Base-by-base conservation (phyloP, 2,329 filamentous ascomycete genomes). In the Xylaria arbuscula region DNA sequence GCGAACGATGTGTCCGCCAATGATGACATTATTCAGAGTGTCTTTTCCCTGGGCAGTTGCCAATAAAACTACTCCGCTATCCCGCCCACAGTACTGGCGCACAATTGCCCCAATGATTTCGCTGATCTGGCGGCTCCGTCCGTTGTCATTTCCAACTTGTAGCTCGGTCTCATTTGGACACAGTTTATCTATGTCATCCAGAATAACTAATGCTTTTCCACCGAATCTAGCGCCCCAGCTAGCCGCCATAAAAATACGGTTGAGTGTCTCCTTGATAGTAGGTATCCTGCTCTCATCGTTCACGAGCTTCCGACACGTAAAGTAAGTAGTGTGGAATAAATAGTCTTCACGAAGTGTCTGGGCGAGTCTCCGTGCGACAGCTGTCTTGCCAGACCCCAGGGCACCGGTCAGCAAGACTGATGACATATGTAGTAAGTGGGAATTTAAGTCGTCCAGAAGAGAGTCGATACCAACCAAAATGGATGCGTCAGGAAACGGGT, bases 11-110 rank as follows among this genome's bases (percentile, higher is more conserved):
- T 98, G 95, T 0, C 94, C 93, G 24, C 95, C 93, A 66, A 98
- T 89, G 61, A 99, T 88, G 17, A 97, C 89, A 73, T 93, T 94
- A 79, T 99, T 96, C 58, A 99, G 83, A 0, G 93, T 91, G 72
- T 99, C 96, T 77, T 99, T 99, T 19, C 92, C 91, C 79, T 97
- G 94, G 0, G 95, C 94, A 22, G 95, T 98, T 3, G 93, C 94
- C 10, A 99, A 85, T 61, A 99, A 81, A 4, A 97, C 93, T 15
- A 99, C 92, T 1, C 91, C 90, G 70, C 91, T 93, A 68, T 93
- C 90, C 70, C 89, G 86, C 0, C 88, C 89, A 78, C 94, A 97
- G 78, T 95, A 94, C 76, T 98, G 92, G 64, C 90, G 88, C 0
- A 95, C 92, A 72, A 96, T 90, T 0, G 92, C 89, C 77, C 93